These are phyloP conservation scores for Abrus pulchellus DNA, from an alignment of 306 rosid genomes.

Conservation along the genomic window DNA sequence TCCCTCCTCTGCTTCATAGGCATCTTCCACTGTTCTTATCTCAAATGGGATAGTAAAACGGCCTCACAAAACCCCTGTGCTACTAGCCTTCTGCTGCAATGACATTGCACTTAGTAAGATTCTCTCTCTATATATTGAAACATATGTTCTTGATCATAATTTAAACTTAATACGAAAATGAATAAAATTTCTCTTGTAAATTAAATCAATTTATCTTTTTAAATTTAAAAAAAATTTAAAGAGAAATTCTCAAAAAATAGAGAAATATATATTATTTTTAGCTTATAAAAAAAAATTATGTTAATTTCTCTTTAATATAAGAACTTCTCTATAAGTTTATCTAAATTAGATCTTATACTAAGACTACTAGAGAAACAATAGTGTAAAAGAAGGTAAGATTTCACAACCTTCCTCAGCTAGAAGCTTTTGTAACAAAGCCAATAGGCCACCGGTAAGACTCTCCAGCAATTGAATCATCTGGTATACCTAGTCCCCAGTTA, in stretches of 20 bases:
- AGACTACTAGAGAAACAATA: background rate
- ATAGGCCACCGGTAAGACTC: constrained; percentile 80
- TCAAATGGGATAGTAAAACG: constrained; percentile 53
- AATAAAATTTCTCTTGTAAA: too few relatives aligned
- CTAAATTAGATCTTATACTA: too few relatives aligned
- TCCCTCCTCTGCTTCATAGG: constrained; percentile 63
- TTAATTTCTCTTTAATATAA: too few relatives aligned
- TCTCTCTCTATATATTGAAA: constrained; percentile 8
- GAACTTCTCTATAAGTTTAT: too few relatives aligned
- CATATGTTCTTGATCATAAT: too few relatives aligned
- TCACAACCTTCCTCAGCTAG: constrained; percentile 79
- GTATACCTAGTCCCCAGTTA: constrained; percentile 74
- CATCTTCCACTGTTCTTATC: constrained; percentile 72
- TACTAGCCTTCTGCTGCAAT: constrained; percentile 75
- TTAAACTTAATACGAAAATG: too few relatives aligned
- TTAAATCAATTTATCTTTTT: too few relatives aligned
- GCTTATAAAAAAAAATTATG: too few relatives aligned
- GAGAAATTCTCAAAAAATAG: too few relatives aligned
- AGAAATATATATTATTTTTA: too few relatives aligned
- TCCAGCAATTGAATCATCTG: constrained; percentile 52
- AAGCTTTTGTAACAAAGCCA: constrained; percentile 81
- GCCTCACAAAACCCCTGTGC: constrained; percentile 85
- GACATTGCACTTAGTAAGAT: constrained; percentile 42
- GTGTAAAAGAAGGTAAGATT: constrained; percentile 40
- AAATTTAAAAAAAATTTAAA: too few relatives aligned